phyloP scores from a whole-genome alignment of 805 yeast genomes.

The Metschnikowia similis region DNA sequence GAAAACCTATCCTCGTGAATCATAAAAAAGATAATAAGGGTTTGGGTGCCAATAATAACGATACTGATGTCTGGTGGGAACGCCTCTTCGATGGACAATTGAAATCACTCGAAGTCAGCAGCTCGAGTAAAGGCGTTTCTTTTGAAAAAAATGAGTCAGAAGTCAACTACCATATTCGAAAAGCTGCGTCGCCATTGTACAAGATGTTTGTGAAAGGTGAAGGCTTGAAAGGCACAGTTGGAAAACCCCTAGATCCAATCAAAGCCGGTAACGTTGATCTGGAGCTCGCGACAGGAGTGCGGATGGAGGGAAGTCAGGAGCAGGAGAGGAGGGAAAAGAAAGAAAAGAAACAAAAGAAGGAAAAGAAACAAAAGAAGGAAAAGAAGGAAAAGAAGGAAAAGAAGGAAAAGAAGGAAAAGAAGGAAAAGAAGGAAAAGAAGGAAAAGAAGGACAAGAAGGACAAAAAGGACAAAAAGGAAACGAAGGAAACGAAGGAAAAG shows the following conservation, averaged over 20 bases:
- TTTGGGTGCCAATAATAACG: conserved; percentile 73
- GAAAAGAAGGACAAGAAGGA: conserved; percentile 5
- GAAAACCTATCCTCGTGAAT: conserved; percentile 80
- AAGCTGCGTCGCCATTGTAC: conserved; percentile 68
- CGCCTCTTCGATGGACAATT: conserved; percentile 89
- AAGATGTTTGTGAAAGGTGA: conserved; percentile 85
- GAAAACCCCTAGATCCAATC: conserved; percentile 20
- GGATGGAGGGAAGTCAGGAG: conserved; percentile 26
- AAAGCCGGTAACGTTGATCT: conserved; percentile 14
- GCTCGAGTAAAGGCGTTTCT: conserved; percentile 34
- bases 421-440: conserved; percentile 16
- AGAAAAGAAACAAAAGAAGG: conserved; percentile 17
- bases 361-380: not conserved
- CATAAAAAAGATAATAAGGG: conserved; percentile 92
- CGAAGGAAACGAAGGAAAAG: conserved; percentile 18
- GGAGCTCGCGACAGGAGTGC: conserved; percentile 28
- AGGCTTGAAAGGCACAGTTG: conserved; percentile 74
- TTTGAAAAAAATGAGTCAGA: conserved; percentile 51
- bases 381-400: not conserved
- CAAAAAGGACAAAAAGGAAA: not conserved
- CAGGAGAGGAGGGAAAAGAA: conserved; percentile 21
- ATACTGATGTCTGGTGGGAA: conserved; percentile 96
- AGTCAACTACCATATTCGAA: conserved; percentile 44
- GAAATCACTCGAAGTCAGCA: conserved; percentile 62
- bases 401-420: not conserved